These are phyloP conservation scores for Candida anglica DNA, from an alignment of 805 yeast genomes.

Conservation along the genomic window DNA sequence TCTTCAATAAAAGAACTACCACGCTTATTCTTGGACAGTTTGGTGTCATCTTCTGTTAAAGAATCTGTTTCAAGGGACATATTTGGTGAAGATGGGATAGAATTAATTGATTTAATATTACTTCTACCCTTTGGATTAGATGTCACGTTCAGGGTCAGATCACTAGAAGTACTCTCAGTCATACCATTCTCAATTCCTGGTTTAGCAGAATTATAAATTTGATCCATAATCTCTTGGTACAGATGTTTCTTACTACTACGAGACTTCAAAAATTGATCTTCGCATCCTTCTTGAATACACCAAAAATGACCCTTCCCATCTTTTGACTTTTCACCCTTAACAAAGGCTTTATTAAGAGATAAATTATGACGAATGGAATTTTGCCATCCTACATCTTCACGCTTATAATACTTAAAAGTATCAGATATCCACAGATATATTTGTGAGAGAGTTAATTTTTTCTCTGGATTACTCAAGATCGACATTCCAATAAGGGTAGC, in stretches of 20 bases:
- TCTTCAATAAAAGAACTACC: constrained; percentile 10
- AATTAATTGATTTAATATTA: constrained; percentile 12
- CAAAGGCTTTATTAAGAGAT: constrained; percentile 88
- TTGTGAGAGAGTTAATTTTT: constrained; percentile 47
- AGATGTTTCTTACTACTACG: constrained; percentile 45
- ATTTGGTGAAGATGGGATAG: constrained; percentile 31
- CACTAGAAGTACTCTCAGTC: too few relatives aligned
- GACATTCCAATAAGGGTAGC: constrained; percentile 95
- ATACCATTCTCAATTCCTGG: too few relatives aligned
- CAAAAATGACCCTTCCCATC: constrained; percentile 93
- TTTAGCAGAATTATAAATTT: constrained; percentile 16
- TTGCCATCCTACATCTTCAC: constrained; percentile 94
- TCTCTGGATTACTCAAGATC: constrained; percentile 68
- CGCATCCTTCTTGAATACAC: constrained; percentile 83
- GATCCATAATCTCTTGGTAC: constrained; percentile 42
- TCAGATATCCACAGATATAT: constrained; percentile 90
- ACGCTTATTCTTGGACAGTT: constrained; percentile 4
- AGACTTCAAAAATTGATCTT: constrained; percentile 70
- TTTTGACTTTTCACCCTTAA: constrained; percentile 85
- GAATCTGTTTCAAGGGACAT: constrained; percentile 8
- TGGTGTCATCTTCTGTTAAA: constrained; percentile 3
- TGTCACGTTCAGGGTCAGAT: constrained; percentile 1
- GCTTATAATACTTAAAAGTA: constrained; percentile 77
- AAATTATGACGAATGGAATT: constrained; percentile 93
- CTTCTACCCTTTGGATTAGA: constrained; percentile 6